Conservation (phyloP, 805 yeast genomes). For the Myxozyma nipponensis region DNA sequence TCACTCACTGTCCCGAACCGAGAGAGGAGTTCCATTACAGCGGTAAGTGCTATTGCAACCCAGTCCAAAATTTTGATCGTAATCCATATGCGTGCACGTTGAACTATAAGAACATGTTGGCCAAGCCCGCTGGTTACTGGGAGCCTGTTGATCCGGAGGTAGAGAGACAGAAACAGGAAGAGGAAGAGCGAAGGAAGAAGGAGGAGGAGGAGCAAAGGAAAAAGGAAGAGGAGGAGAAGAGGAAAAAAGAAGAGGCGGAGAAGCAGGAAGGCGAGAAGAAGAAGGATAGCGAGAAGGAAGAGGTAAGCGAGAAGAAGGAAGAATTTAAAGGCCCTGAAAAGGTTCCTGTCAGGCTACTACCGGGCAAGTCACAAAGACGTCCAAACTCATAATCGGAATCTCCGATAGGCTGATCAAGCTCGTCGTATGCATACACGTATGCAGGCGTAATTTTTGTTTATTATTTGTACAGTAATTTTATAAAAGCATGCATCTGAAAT, state of each 20-base stretch:
- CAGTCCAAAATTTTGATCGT: conserved; percentile 20
- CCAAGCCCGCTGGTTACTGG: background rate
- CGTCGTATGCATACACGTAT: no score
- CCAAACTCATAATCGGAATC: no score
- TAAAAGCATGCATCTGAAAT: no score
- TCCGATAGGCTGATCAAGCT: no score
- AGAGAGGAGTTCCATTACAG: conserved; percentile 16
- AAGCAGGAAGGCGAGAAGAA: no score
- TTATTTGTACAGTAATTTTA: no score
- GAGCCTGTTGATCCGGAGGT: background rate
- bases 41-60: conserved; percentile 25
- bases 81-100: conserved; percentile 15
- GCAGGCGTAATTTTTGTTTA: no score
- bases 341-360: no score
- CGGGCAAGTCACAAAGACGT: no score
- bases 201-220: background rate
- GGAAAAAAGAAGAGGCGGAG: background rate
- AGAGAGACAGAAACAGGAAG: background rate
- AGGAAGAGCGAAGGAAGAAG: background rate
- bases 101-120: conserved; percentile 13
- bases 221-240: background rate
- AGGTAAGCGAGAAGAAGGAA: no score
- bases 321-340: no score
- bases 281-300: no score
- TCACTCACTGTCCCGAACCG: conserved; percentile 28